Evolutionary conservation across 192 early-diverging fungal genomes (phyloP), one percentile per base, ranked within the genome.

Genomic region (Jimgerdemannia flammicorona): DNA sequence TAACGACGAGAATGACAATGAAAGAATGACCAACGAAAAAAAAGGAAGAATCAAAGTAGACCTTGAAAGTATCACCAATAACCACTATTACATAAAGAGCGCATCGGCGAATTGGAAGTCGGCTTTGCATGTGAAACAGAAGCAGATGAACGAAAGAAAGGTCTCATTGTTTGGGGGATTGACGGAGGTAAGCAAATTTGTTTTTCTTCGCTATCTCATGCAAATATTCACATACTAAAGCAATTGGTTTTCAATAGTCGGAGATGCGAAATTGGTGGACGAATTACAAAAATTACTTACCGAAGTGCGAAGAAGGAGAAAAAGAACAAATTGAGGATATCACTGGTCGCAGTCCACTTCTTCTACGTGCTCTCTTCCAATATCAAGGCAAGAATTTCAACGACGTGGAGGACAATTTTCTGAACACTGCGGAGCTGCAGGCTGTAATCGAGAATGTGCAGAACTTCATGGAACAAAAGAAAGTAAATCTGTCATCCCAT

Each of bases 211-310:
- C 19, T 67, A 66, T 20, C 66, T 67, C 0, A 66, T 18, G 41
- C 7, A 67, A 74, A 41, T 74, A 66, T 67, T 59, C 49, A 2
- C 8, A 59, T 59, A 14, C 49, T 59, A 2, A 59, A 10, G 6
- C 49, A 59, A 59, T 59, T 29, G 14, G 8, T 59, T 10, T 59
- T 6, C 2, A 2, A 6, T 14, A 59, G 49, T 0, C 8, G 65
- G 64, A 74, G 73, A 74, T 67, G 72, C 54, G 39, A 65, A 14
- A 67, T n/a, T 74, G 72, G 72, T 74, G 49, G 72, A 39, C 63
- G 2, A 20, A 40, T 20, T 17, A 74, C 67, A 4, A 74, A 43
- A 66, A 64, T 42, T 44, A 19, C 19, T 66, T 40, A 10, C 72
- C 64, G 67, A 69, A 41, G 66, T 67, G 67, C 19, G 17, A 67